phyloP scores from a whole-genome alignment of 2,329 filamentous ascomycete genomes.

The Venturia carpophila region DNA sequence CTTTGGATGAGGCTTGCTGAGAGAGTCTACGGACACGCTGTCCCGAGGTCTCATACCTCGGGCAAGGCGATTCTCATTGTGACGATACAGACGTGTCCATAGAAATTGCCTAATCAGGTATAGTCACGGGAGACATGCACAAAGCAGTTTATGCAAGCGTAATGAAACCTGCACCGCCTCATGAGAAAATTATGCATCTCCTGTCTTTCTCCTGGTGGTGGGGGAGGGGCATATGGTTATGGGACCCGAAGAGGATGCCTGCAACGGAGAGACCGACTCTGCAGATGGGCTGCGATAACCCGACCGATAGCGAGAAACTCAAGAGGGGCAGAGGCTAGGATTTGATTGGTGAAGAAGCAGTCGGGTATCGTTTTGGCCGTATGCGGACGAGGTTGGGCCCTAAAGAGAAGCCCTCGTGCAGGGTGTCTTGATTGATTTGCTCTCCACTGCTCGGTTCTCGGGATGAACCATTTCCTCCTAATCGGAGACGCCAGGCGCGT shows the following conservation, averaged over 20 bases:
- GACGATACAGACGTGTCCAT: background rate
- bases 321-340: background rate
- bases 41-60: background rate
- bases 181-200: background rate
- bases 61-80: background rate
- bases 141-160: background rate
- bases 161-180: conserved; percentile 1
- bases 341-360: background rate
- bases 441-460: background rate
- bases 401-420: background rate
- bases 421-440: background rate
- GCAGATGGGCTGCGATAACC: background rate
- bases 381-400: background rate
- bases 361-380: background rate
- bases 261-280: background rate
- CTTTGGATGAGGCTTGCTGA: background rate
- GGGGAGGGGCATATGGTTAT: no score
- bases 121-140: background rate
- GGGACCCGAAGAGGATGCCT: background rate
- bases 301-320: background rate
- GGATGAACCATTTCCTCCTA: background rate
- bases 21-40: background rate
- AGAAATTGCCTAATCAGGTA: background rate
- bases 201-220: background rate
- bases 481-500: conserved; percentile 9